Base-by-base conservation (phyloP, 768 basidiomycete species). In the Termitomyces heimii region DNA sequence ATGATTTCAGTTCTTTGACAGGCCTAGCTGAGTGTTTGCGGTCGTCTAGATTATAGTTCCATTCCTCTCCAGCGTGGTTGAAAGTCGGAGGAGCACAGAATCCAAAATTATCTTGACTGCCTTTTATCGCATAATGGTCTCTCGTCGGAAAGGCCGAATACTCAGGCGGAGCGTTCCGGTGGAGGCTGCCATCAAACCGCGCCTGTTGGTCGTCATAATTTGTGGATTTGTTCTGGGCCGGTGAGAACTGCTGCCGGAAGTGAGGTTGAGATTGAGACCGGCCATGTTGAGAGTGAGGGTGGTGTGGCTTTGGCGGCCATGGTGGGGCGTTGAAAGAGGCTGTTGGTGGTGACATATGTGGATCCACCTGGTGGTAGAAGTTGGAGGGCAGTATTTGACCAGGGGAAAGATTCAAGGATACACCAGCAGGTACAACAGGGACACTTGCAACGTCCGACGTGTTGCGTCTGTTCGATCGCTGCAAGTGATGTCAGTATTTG, bases 301-400 rank as follows among this genome's bases (percentile, higher is more conserved):
- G 7, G 22, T 22, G 20, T 32, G 40, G 52, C 18, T 58, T 54
- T 24, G 61, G 55, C 16, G 58, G 58, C 61, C 61, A 57, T 40
- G 31, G 58, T 7, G 58, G 55, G 14, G 46, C 55, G 20, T 52
- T 44, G 22, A 43, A 44, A 32, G 50, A 44, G 34, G 24, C 51
- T 16, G 42, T 20, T 39, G 18, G 20, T 18, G 48, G 24, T 32
- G 24, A 7, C 14, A 46, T 39, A 29, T 24, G 42, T 20, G 56
- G 39, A 26, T 56, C 28, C 9, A 62, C 39, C 20, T 57, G 55
- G 45, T 55, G 53, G 37, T 63, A 63, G 26, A 56, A 61, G 44
- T 66, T 72, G 37, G 70, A 74, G n/a, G 77, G 82, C 29, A 83
- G 72, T 37, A 85, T 71, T 68, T 85, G 81, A 13, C 83, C 84